These are phyloP conservation scores for Xylaria venustula DNA, from an alignment of 495 filamentous ascomycete species.

Conservation along the genomic window DNA sequence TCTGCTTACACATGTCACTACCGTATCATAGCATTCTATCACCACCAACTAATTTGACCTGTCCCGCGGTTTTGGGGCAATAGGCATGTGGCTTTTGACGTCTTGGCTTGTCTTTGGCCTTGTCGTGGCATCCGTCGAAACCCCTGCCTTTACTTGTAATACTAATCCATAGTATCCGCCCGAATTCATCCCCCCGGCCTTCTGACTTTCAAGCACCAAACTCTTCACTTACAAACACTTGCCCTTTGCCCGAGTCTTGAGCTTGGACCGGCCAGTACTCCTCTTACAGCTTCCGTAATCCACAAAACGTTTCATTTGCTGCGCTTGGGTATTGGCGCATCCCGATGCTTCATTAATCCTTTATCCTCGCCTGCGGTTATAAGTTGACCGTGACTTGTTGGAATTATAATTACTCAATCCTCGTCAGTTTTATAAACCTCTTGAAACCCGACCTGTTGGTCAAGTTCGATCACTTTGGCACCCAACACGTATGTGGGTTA, in stretches of 20 bases:
- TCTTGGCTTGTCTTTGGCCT: neutral
- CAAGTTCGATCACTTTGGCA: neutral
- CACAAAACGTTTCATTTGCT: neutral
- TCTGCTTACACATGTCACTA: conserved; percentile 3
- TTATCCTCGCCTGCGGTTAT: neutral
- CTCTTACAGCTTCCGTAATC: neutral
- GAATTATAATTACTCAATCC: neutral
- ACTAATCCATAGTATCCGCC: conserved; percentile 4
- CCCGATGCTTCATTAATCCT: neutral
- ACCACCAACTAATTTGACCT: neutral
- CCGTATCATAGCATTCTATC: neutral
- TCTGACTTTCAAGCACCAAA: neutral
- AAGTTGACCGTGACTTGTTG: neutral
- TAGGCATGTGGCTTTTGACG: neutral
- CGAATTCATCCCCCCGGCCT: neutral
- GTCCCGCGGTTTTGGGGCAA: neutral
- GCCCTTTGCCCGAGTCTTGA: neutral
- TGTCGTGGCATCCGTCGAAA: neutral
- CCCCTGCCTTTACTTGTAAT: conserved; percentile 1
- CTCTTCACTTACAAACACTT: conserved; percentile 6
- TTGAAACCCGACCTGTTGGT: neutral
- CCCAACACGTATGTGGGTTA: neutral
- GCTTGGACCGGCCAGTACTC: neutral
- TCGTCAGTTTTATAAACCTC: neutral
- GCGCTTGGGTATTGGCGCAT: neutral